A percentile compares a stretch with the other conserved stretches of the same genome.
Evolutionary conservation across 495 filamentous ascomycete species (phyloP).

Genomic region (Aspergillus incahuasiensis): DNA sequence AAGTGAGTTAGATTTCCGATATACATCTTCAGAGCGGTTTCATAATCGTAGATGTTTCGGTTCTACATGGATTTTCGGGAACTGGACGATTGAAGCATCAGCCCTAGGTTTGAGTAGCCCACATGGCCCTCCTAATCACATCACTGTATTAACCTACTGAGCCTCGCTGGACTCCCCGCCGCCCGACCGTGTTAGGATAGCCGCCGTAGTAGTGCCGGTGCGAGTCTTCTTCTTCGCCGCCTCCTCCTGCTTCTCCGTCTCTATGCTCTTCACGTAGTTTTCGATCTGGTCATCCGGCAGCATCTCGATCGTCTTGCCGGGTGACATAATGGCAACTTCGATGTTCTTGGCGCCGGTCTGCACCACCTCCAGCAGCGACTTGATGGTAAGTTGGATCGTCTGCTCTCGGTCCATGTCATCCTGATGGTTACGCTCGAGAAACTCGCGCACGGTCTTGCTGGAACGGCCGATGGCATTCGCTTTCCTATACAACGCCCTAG

Average conservation of each 20-base stretch:
- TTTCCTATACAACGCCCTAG: conserved; percentile 61
- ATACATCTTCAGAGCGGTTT: not conserved
- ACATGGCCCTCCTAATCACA: conserved; percentile 8
- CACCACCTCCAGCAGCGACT: conserved; percentile 95
- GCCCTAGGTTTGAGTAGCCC: conserved; percentile 6
- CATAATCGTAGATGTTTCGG: conserved; percentile 8
- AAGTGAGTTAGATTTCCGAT: not conserved
- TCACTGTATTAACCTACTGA: conserved; percentile 11
- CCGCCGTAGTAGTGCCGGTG: conserved; percentile 69
- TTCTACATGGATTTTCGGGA: conserved; percentile 12
- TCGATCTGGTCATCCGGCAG: conserved; percentile 93
- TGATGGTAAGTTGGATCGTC: conserved; percentile 96
- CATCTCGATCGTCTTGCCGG: conserved; percentile 91
- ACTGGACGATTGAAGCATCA: conserved; percentile 10
- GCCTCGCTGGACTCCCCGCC: conserved; percentile 35
- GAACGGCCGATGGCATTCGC: conserved; percentile 97
- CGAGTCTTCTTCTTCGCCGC: conserved; percentile 93
- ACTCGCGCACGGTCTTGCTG: conserved; percentile 97
- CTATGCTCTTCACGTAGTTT: conserved; percentile 93
- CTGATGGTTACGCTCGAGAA: conserved; percentile 97
- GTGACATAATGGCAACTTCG: conserved; percentile 97
- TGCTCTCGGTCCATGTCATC: conserved; percentile 92
- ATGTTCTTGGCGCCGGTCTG: conserved; percentile 99
- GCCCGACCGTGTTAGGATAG: conserved; percentile 68
- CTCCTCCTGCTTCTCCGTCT: conserved; percentile 98